phyloP scores from a whole-genome alignment of 345 rosid genomes.

The Geranium rotundifolium region DNA sequence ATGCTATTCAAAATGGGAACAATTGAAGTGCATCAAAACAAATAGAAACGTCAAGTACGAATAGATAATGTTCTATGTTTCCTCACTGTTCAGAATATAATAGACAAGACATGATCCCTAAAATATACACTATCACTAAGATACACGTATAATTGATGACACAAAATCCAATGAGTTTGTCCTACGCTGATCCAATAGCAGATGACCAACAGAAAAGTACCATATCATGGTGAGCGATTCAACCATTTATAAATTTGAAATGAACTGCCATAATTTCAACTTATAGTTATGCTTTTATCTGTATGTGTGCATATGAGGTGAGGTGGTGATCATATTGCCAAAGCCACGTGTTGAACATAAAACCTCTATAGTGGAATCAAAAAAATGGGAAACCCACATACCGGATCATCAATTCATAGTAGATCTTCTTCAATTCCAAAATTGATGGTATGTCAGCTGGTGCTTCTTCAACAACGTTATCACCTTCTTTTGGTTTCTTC shows the following conservation, averaged over 20 bases:
- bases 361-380: not conserved
- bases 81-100: not conserved
- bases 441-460: constrained; percentile 92
- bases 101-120: not conserved
- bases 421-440: constrained; percentile 66
- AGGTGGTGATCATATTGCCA: no score
- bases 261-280: no score
- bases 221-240: no score
- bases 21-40: not conserved
- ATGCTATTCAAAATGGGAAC: not conserved
- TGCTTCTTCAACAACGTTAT: constrained; percentile 75
- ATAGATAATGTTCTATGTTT: not conserved
- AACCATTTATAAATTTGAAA: no score
- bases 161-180: no score
- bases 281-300: no score
- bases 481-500: constrained; percentile 93
- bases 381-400: constrained; percentile 7
- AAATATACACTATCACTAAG: not conserved
- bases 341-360: no score
- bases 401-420: constrained; percentile 91
- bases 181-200: no score
- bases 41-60: not conserved
- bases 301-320: no score
- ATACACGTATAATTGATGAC: no score
- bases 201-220: no score